phyloP scores from a whole-genome alignment of 2,329 filamentous ascomycete species.

The Pseudogymnoascus sp. region DNA sequence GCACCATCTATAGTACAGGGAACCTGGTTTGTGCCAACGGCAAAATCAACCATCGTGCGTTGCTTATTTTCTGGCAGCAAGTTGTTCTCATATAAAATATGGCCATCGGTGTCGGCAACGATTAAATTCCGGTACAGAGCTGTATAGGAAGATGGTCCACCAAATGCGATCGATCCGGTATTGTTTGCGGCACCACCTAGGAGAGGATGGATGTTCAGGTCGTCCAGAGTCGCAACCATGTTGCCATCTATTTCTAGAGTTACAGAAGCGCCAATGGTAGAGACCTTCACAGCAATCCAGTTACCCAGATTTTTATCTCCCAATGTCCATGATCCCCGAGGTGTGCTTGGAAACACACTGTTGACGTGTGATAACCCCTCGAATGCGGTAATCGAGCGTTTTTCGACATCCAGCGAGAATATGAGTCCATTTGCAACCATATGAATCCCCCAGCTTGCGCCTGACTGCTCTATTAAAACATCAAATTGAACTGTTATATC shows the following conservation, averaged over 20 bases:
- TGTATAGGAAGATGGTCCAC: conserved; percentile 17
- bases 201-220: conserved; percentile 17
- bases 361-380: conserved; percentile 18
- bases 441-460: conserved; percentile 21
- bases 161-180: conserved; percentile 20
- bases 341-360: conserved; percentile 18
- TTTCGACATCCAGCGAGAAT: conserved; percentile 16
- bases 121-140: conserved; percentile 15
- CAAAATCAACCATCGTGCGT: conserved; percentile 18
- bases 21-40: conserved; percentile 18
- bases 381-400: conserved; percentile 16
- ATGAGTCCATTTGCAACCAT: conserved; percentile 23
- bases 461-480: conserved; percentile 16
- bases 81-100: conserved; percentile 16
- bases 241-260: conserved; percentile 12
- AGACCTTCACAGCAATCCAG: conserved; percentile 15
- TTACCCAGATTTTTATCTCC: conserved; percentile 7
- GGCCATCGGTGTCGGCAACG: conserved; percentile 12
- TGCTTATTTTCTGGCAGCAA: conserved; percentile 13
- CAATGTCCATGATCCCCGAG: conserved; percentile 15
- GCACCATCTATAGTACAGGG: conserved; percentile 14
- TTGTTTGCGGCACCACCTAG: conserved; percentile 20
- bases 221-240: conserved; percentile 11
- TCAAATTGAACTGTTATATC: conserved; percentile 18
- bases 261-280: conserved; percentile 11